These are phyloP conservation scores for Naganishia vaughanmartiniae DNA, from an alignment of 768 basidiomycete genomes.

Conservation along the genomic window DNA sequence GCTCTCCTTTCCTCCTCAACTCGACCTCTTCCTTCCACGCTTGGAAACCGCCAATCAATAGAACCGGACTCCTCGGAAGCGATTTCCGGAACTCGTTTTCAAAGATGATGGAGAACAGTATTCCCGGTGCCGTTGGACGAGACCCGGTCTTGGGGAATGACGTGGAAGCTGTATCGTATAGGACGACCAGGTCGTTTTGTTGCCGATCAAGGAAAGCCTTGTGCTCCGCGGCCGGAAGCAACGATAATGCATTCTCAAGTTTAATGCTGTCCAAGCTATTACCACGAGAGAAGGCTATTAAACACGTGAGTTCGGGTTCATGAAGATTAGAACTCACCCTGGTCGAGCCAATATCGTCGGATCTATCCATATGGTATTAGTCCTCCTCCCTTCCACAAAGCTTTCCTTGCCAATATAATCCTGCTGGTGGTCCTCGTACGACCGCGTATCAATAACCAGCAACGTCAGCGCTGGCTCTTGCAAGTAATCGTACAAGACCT, in stretches of 20 bases:
- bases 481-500: slow-evolving; percentile 63
- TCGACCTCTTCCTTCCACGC: slow-evolving; percentile 67
- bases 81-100: slow-evolving; percentile 67
- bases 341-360: slow-evolving; percentile 69
- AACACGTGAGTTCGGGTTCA: background rate
- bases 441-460: slow-evolving; percentile 78
- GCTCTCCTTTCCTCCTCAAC: slow-evolving; percentile 49
- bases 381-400: slow-evolving; percentile 29
- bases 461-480: slow-evolving; percentile 59
- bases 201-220: slow-evolving; percentile 78
- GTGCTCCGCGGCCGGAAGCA: slow-evolving; percentile 69
- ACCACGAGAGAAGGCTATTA: background rate
- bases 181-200: slow-evolving; percentile 79
- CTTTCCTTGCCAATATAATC: slow-evolving; percentile 66
- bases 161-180: slow-evolving; percentile 66
- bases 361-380: slow-evolving; percentile 71
- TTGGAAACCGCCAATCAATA: slow-evolving; percentile 78
- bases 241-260: slow-evolving; percentile 71
- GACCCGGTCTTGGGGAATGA: slow-evolving; percentile 59
- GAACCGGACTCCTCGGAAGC: slow-evolving; percentile 67
- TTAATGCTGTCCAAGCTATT: slow-evolving; percentile 64
- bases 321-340: slow-evolving; percentile 57
- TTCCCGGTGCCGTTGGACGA: slow-evolving; percentile 58
- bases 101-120: slow-evolving; percentile 68
- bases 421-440: slow-evolving; percentile 69